Percentiles rank a stretch among this genome's conserved stretches.
phyloP scores from a whole-genome alignment of 2,329 filamentous ascomycete species.

The Simplicillium aogashimaense region DNA sequence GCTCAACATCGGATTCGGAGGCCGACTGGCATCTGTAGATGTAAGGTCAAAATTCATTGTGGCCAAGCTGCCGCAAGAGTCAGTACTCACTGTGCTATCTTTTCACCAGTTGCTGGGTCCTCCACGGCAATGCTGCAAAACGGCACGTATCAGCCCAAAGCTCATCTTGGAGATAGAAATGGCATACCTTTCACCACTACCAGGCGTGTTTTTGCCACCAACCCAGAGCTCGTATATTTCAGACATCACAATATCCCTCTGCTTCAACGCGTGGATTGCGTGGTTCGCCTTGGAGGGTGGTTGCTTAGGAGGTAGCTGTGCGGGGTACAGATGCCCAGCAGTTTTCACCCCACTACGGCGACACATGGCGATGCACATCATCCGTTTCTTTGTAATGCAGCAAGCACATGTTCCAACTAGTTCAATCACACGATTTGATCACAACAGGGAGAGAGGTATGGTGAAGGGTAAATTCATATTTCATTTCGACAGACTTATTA shows the following conservation, averaged over 20 bases:
- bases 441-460: too few species aligned
- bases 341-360: too few species aligned
- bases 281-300: too few species aligned
- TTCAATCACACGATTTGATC: too few species aligned
- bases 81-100: slow-evolving; percentile 1
- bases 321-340: too few species aligned
- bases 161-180: background rate
- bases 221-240: background rate
- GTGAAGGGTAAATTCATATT: too few species aligned
- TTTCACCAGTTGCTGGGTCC: slow-evolving; percentile 5
- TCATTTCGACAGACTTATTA: too few species aligned
- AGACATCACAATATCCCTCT: background rate
- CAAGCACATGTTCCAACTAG: too few species aligned
- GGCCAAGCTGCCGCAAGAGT: background rate
- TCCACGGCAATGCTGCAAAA: slow-evolving; percentile 1
- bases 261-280: too few species aligned
- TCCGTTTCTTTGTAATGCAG: too few species aligned
- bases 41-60: background rate
- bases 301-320: background rate
- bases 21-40: slow-evolving; percentile 1
- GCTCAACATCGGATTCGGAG: slow-evolving; percentile 3
- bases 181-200: slow-evolving; percentile 1
- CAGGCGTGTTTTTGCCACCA: background rate
- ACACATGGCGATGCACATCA: too few species aligned
- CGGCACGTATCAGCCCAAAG: background rate